phyloP scores from a whole-genome alignment of 2,329 filamentous ascomycete species.

The Alternaria sp. region DNA sequence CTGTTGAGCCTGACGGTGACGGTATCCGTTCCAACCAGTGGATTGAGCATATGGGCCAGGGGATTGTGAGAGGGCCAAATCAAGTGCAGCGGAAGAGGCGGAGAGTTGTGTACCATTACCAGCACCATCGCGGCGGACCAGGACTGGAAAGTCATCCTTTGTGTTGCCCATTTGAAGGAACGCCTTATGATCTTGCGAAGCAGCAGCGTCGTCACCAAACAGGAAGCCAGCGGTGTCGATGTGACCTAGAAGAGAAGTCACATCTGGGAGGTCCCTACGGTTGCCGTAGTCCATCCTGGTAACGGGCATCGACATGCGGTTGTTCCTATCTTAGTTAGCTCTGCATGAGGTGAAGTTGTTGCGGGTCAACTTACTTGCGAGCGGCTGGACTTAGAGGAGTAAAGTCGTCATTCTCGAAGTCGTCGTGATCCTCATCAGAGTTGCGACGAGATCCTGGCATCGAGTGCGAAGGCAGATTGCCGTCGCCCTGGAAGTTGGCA shows the following conservation, averaged over 20 bases:
- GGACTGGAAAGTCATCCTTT: slow-evolving; percentile 87
- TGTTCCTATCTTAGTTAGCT: slow-evolving; percentile 64
- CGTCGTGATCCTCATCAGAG: slow-evolving; percentile 86
- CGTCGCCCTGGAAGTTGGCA: slow-evolving; percentile 59
- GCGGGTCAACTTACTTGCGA: slow-evolving; percentile 46
- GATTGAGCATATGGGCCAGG: slow-evolving; percentile 65
- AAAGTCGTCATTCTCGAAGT: slow-evolving; percentile 76
- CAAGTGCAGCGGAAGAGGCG: slow-evolving; percentile 80
- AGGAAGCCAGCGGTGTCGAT: slow-evolving; percentile 87
- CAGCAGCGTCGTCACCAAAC: slow-evolving; percentile 72
- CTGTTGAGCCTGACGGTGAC: slow-evolving; percentile 71
- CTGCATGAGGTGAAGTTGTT: slow-evolving; percentile 12
- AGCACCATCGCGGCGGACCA: slow-evolving; percentile 71
- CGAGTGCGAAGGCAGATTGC: slow-evolving; percentile 79
- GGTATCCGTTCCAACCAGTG: slow-evolving; percentile 69
- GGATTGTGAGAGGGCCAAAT: slow-evolving; percentile 76
- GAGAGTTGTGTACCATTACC: slow-evolving; percentile 72
- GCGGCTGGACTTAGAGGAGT: slow-evolving; percentile 45
- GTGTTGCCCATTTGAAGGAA: slow-evolving; percentile 75
- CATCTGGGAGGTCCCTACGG: slow-evolving; percentile 60
- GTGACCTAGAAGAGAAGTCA: slow-evolving; percentile 70
- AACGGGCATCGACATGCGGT: slow-evolving; percentile 94
- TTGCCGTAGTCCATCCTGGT: slow-evolving; percentile 73
- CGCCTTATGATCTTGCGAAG: slow-evolving; percentile 71
- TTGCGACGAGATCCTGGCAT: slow-evolving; percentile 87